Conservation (phyloP, 2,329 filamentous ascomycete species). For the Ophiobolus disseminans region DNA sequence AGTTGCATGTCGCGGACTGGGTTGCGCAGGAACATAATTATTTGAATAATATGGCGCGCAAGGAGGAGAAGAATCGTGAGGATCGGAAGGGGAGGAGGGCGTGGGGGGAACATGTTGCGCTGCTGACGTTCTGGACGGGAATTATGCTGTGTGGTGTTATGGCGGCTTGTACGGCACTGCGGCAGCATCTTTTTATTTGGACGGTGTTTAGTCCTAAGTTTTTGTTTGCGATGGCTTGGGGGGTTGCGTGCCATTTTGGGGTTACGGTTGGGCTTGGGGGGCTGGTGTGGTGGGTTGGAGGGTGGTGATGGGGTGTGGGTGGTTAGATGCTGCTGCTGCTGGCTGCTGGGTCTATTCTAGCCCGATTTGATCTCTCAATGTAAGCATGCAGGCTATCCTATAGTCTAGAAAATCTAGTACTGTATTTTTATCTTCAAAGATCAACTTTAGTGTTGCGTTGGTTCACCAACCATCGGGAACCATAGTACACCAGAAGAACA, state of each 20-base stretch:
- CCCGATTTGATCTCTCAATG: too few relatives aligned
- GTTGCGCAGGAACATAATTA: conserved; percentile 37
- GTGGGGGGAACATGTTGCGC: conserved; percentile 60
- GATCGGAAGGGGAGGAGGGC: conserved; percentile 9
- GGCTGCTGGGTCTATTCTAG: too few relatives aligned
- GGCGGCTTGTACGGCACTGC: conserved; percentile 81
- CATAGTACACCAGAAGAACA: too few relatives aligned
- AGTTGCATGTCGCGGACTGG: conserved; percentile 38
- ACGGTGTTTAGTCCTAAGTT: conserved; percentile 98
- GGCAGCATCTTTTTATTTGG: conserved; percentile 96
- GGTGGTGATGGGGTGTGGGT: conserved; percentile 26
- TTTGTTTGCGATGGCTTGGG: conserved; percentile 90
- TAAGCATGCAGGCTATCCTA: too few relatives aligned
- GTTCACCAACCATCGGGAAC: too few relatives aligned
- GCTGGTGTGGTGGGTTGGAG: conserved; percentile 42
- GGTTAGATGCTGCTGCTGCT: not conserved
- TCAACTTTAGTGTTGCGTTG: too few relatives aligned
- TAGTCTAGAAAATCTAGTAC: too few relatives aligned
- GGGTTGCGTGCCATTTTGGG: conserved; percentile 77
- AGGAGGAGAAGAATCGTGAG: conserved; percentile 18
- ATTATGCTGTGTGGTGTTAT: conserved; percentile 76
- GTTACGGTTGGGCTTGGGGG: conserved; percentile 43
- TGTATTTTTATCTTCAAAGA: too few relatives aligned
- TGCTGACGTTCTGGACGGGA: conserved; percentile 75
- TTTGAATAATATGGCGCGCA: conserved; percentile 28